phyloP scores from a whole-genome alignment of 768 basidiomycete genomes.

The Coprinopsis cinerea region DNA sequence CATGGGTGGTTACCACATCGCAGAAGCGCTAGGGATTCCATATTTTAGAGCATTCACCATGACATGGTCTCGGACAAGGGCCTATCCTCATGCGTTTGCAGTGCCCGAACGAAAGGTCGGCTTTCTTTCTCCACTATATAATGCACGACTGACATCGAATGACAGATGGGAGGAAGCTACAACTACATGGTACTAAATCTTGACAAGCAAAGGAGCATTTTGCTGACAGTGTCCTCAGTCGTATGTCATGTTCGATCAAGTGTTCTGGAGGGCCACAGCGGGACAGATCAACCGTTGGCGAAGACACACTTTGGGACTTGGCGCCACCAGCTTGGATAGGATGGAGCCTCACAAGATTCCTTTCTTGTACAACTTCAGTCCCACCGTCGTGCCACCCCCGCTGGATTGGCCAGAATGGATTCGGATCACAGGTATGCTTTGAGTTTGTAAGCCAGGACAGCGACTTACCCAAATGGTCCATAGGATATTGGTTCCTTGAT shows the following conservation, averaged over 20 bases:
- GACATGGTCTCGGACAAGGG: conserved; percentile 97
- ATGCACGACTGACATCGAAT: too few relatives aligned
- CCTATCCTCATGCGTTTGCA: conserved; percentile 96
- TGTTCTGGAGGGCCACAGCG: conserved; percentile 93
- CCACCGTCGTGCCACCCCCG: conserved; percentile 83
- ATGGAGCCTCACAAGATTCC: conserved; percentile 98
- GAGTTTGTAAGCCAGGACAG: neutral
- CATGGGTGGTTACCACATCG: conserved; percentile 96
- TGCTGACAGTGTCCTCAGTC: conserved; percentile 40
- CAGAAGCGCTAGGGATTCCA: conserved; percentile 88
- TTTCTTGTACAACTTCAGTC: conserved; percentile 97
- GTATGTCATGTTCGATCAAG: conserved; percentile 96
- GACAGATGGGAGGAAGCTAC: conserved; percentile 92
- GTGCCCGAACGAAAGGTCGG: conserved; percentile 89
- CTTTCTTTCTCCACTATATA: neutral
- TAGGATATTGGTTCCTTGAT: conserved; percentile 96
- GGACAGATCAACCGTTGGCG: conserved; percentile 96
- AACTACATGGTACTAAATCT: conserved; percentile 81
- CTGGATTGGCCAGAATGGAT: conserved; percentile 99
- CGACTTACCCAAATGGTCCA: neutral
- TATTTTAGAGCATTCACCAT: conserved; percentile 97
- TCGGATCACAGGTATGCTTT: conserved; percentile 67
- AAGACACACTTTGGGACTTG: conserved; percentile 65
- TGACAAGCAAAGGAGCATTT: conserved; percentile 1
- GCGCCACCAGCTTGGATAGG: conserved; percentile 83